These are phyloP conservation scores for Amanita brunnescens DNA, from an alignment of 768 basidiomycete species.

Conservation along the genomic window DNA sequence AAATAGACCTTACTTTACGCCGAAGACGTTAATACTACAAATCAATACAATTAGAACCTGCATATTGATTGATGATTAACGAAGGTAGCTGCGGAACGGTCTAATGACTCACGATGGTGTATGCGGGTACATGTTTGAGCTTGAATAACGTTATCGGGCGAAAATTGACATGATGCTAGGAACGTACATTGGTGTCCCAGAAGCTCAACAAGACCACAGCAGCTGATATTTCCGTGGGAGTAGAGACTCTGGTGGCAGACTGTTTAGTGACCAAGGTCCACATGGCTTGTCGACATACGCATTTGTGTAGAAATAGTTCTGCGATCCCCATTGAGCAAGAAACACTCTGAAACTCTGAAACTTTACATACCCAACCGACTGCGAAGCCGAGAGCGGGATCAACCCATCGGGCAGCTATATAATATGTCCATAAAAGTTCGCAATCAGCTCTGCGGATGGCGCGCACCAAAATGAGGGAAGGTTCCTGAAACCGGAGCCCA, in stretches of 20 bases:
- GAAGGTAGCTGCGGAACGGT: neutral
- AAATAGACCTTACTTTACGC: conserved; percentile 39
- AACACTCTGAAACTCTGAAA: neutral
- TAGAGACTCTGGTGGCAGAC: conserved; percentile 35
- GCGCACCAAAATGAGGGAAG: conserved; percentile 60
- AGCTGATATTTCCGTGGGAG: conserved; percentile 70
- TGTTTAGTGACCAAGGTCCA: neutral
- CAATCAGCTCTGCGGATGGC: neutral
- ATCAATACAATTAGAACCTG: conserved; percentile 46
- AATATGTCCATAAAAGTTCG: neutral
- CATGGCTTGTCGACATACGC: conserved; percentile 16
- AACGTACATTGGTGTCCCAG: conserved; percentile 55
- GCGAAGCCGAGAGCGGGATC: conserved; percentile 53
- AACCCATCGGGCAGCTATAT: conserved; percentile 44
- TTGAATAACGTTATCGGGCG: conserved; percentile 14
- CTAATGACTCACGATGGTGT: conserved; percentile 34
- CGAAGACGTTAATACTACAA: conserved; percentile 58
- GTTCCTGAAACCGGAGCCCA: conserved; percentile 73
- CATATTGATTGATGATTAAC: neutral
- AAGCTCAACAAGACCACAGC: conserved; percentile 60
- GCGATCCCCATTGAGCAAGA: neutral
- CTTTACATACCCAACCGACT: conserved; percentile 41
- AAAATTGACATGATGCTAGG: neutral
- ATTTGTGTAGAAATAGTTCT: conserved; percentile 38
- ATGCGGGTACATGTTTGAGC: conserved; percentile 42